These are phyloP conservation scores for Trichoderma sp. DNA, from an alignment of 2,329 filamentous ascomycete species.

Conservation along the genomic window DNA sequence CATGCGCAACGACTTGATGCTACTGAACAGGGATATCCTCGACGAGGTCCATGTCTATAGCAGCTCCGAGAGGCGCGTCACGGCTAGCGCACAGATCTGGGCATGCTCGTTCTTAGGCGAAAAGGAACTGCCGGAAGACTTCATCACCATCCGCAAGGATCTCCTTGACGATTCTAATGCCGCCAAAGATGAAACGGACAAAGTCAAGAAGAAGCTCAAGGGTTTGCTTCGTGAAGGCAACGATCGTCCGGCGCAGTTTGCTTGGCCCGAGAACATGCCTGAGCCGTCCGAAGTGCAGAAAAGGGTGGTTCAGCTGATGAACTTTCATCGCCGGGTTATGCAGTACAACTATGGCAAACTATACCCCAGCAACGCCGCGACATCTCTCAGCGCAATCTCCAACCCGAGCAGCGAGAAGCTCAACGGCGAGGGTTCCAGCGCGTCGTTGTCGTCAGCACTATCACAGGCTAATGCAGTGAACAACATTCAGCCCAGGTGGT, in stretches of 20 bases:
- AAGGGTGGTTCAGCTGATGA: constrained; percentile 93
- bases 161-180: constrained; percentile 96
- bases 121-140: constrained; percentile 82
- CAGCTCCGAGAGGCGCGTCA: constrained; percentile 92
- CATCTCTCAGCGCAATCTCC: constrained; percentile 62
- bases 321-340: constrained; percentile 95
- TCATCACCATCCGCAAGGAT: constrained; percentile 90
- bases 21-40: constrained; percentile 90
- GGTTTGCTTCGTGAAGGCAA: constrained; percentile 88
- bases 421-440: constrained; percentile 46
- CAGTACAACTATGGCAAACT: constrained; percentile 88
- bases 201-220: constrained; percentile 99
- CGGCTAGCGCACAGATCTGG: constrained; percentile 96
- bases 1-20: constrained; percentile 90
- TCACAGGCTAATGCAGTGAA: constrained; percentile 66
- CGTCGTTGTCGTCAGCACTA: constrained; percentile 53
- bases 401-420: constrained; percentile 55
- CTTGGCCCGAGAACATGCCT: constrained; percentile 95
- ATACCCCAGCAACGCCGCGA: constrained; percentile 67
- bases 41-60: constrained; percentile 95
- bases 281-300: constrained; percentile 93
- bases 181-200: constrained; percentile 98
- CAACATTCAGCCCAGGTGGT: constrained; percentile 89
- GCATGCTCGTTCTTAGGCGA: constrained; percentile 84
- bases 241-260: constrained; percentile 90